Evolutionary conservation across 176 grass and related monocot species (phyloP).

Genomic region (Cenchrus americanus): DNA sequence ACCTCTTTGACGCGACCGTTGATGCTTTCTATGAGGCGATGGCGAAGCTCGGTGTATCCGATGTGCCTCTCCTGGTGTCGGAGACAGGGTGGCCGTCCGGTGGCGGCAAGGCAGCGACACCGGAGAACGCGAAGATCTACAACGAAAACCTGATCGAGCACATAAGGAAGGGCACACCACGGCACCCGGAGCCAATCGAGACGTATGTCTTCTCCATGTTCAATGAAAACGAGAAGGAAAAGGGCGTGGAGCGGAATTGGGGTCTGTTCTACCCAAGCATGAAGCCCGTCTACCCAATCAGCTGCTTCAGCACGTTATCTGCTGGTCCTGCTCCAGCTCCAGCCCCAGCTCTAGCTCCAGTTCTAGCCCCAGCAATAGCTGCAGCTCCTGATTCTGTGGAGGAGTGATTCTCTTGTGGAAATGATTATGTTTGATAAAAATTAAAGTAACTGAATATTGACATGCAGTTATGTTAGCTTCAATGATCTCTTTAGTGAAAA

Average conservation of each 20-base stretch:
- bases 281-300: background rate
- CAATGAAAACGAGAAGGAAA: background rate
- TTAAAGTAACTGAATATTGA: too few species aligned
- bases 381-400: too few species aligned
- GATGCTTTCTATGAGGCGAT: background rate
- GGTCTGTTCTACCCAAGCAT: background rate
- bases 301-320: background rate
- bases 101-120: background rate
- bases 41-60: background rate
- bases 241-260: background rate
- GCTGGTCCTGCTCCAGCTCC: background rate
- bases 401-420: too few species aligned
- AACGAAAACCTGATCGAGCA: background rate
- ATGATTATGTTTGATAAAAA: too few species aligned
- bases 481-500: too few species aligned
- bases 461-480: too few species aligned
- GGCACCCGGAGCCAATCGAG: background rate
- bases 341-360: too few species aligned
- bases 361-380: too few species aligned
- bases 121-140: background rate
- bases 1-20: conserved; percentile 7
- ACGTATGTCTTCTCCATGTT: background rate
- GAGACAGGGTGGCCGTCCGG: conserved; percentile 23
- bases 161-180: background rate
- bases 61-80: background rate